Base-by-base conservation (phyloP, 257 asterid genomes). In the Solanum virginianum region DNA sequence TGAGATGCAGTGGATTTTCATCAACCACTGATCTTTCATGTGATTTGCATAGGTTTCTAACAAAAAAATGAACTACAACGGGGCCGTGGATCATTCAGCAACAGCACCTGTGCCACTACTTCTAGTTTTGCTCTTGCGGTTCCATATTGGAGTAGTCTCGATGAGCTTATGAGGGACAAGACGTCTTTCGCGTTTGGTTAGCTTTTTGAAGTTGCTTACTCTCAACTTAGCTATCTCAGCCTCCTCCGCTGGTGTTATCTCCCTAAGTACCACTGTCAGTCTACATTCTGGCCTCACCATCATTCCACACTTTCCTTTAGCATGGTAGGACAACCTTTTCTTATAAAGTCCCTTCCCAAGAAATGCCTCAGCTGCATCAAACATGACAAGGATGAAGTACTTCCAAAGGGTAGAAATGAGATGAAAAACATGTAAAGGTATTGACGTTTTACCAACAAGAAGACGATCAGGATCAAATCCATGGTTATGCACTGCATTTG, bases 81-180 rank as follows among this genome's bases (percentile, higher is more conserved):
- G 59, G 57, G 29, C 1, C 55, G 55, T 1, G 7, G 84, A 16
- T 90, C 89, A 92, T 43, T 87, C 92, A 60, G 85, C 91, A 89
- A 85, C 26, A 15, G 85, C 80, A 66, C 84, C 85, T 4, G 90
- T 80, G 62, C 83, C 85, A 14, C 86, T 89, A 45, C 85, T 87
- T 77, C 89, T 88, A 11, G 87, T 83, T 85, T 66, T 93, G 91
- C 83, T 83, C 89, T 91, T 96, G 86, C 99, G 98, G 82, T 89
- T 92, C 99, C 99, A 96, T 43, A 94, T 83, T 8, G 98, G 99
- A 69, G 97, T 96, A 81, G 90, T 92, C 91, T 96, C 99, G 13
- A 96, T 96, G 65, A 96, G 96, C 75, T 91, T 55, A 87, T 94
- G 98, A 6, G 99, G 99, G 70, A 96, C 98, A 29, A 96, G 97